Percentiles rank a stretch among this genome's conserved stretches.
These are phyloP conservation scores for Cordyceps tenuipes DNA, from an alignment of 2,329 filamentous ascomycete genomes.

Conservation along the genomic window DNA sequence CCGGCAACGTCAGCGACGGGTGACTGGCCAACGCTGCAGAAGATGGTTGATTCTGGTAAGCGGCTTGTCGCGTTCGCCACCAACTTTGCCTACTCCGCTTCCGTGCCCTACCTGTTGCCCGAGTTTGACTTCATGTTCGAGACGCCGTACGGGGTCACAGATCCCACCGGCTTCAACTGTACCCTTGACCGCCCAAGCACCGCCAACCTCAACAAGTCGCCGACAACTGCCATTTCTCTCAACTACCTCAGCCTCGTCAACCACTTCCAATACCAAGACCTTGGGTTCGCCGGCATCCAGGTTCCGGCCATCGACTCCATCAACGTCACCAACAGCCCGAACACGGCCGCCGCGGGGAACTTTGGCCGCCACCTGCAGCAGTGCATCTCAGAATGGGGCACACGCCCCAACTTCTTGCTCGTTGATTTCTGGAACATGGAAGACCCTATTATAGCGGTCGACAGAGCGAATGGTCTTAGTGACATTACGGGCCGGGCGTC, in stretches of 20 bases:
- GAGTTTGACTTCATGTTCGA: constrained; percentile 65
- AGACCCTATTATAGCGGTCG: constrained; percentile 59
- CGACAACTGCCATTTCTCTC: constrained; percentile 44
- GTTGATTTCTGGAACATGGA: constrained; percentile 76
- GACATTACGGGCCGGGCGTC: constrained; percentile 27
- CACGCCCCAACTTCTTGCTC: constrained; percentile 61
- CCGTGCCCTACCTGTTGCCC: constrained; percentile 50
- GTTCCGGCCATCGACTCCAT: constrained; percentile 54
- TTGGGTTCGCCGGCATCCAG: constrained; percentile 44
- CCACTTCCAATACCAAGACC: constrained; percentile 62
- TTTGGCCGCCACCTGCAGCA: constrained; percentile 44
- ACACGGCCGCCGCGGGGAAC: constrained; percentile 42
- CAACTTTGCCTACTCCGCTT: constrained; percentile 33
- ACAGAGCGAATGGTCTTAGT: constrained; percentile 53
- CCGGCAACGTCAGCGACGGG: constrained; percentile 31
- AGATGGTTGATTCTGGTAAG: constrained; percentile 55
- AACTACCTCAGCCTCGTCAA: constrained; percentile 66
- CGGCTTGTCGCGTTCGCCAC: constrained; percentile 64
- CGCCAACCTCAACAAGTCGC: constrained; percentile 30
- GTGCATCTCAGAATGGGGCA: constrained; percentile 52
- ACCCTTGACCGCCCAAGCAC: constrained; percentile 54
- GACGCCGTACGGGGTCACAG: constrained; percentile 58
- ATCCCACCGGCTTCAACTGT: constrained; percentile 61
- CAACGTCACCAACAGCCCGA: constrained; percentile 56
- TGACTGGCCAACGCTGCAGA: constrained; percentile 64